Evolutionary conservation across 148 eudicot genomes (phyloP), one percentile per base, ranked within the genome.

Genomic region (Pouteria glomerata): DNA sequence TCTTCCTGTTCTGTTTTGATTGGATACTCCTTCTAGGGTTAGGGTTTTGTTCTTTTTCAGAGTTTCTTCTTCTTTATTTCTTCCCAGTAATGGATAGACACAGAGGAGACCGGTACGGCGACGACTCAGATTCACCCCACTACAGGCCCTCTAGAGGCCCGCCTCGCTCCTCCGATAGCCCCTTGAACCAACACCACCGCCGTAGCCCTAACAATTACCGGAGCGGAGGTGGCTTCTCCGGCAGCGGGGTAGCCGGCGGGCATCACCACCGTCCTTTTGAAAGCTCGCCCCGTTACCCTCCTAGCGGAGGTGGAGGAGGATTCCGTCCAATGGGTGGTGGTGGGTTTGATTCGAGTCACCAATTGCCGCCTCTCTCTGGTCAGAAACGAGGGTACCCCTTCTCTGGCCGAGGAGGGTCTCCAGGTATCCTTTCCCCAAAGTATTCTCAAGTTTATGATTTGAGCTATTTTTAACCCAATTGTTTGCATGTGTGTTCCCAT

Each of bases 321-420:
- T 74, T 78, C 8, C 72, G 77, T 27, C 81, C 82, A 0, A 69
- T 76, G 76, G 80, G 73, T 26, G 69, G 80, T 15, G 80, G 73
- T 31, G 63, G 76, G 30, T 74, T 72, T 57, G 60, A 60, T 71
- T 57, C 66, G 19, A 72, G 18, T 74, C 82, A 71, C 63, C 72
- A 51, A n/a, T n/a, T n/a, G 69, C 56, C 77, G 42, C 79, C 80
- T 31, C 71, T 91, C 39, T 66, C 90, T 11, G 94, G 94, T 0
- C 92, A 89, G 77, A 91, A 91, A 74, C 87, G 97, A 61, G 86
- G 82, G 33, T 84, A 81, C 27, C 85, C 87, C 1, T 84, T 82
- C 63, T 39, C 92, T 35, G 85, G 73, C 30, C 78, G 76, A 57
- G 84, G 76, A 23, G 85, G 78, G 4, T 82, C 97, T 44, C 94